phyloP scores from a whole-genome alignment of 2,329 filamentous ascomycete genomes.

The Beauveria rudraprayagi region DNA sequence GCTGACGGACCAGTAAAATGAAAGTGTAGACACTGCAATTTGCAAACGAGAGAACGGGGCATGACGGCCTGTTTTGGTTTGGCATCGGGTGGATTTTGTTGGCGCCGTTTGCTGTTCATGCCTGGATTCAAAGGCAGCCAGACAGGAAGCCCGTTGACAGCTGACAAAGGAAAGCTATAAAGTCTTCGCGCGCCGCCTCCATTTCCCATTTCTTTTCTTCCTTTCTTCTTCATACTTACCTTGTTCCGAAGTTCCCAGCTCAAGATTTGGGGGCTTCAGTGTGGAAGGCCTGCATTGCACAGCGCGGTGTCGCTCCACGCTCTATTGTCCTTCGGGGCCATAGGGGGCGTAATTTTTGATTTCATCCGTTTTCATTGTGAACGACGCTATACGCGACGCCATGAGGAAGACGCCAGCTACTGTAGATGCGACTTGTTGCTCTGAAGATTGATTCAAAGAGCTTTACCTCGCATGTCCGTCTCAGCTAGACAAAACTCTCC shows the following conservation, averaged over 20 bases:
- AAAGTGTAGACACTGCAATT: too few relatives aligned
- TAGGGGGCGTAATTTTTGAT: slow-evolving; percentile 49
- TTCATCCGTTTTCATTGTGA: slow-evolving; percentile 38
- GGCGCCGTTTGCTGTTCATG: slow-evolving; percentile 12
- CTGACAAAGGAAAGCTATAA: slow-evolving; percentile 25
- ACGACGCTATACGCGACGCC: slow-evolving; percentile 28
- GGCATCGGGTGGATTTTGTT: not conserved
- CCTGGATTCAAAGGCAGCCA: slow-evolving; percentile 16
- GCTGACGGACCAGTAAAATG: not conserved
- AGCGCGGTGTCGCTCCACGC: slow-evolving; percentile 40
- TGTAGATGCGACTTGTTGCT: not conserved
- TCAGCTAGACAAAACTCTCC: too few relatives aligned
- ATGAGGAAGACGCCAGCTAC: slow-evolving; percentile 32
- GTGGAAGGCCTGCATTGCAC: slow-evolving; percentile 48
- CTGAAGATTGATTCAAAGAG: not conserved
- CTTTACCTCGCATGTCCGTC: too few relatives aligned
- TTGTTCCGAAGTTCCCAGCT: slow-evolving; percentile 38
- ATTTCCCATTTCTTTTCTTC: slow-evolving; percentile 19
- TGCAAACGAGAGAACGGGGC: not conserved
- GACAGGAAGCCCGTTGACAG: slow-evolving; percentile 14
- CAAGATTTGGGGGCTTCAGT: slow-evolving; percentile 36
- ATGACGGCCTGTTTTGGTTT: not conserved
- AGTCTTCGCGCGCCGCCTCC: slow-evolving; percentile 12
- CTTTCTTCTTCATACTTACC: slow-evolving; percentile 47
- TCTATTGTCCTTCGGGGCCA: slow-evolving; percentile 49